Evolutionary conservation across 805 yeast genomes (phyloP).

Genomic region (Barnettozyma sp.): DNA sequence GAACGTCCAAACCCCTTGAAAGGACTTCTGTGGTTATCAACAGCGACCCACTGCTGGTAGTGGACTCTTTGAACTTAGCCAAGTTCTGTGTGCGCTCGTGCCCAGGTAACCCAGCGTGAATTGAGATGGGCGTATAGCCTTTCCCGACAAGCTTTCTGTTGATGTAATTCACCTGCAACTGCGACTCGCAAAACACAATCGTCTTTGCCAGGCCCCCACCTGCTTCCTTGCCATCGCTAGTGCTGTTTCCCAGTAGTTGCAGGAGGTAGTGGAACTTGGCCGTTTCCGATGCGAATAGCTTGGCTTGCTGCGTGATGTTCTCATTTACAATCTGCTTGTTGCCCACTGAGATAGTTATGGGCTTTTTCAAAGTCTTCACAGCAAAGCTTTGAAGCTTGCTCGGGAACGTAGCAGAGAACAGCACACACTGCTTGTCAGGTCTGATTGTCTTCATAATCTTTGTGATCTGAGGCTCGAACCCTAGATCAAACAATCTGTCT

Average conservation of each 20-base stretch:
- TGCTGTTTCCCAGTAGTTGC: conserved; percentile 43
- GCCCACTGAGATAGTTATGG: conserved; percentile 76
- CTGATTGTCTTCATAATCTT: conserved; percentile 70
- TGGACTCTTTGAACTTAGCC: conserved; percentile 47
- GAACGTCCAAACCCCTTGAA: conserved; percentile 94
- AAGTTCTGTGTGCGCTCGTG: conserved; percentile 72
- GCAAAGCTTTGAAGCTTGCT: conserved; percentile 72
- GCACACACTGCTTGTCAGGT: conserved; percentile 81
- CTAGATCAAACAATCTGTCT: conserved; percentile 93
- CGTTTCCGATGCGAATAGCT: conserved; percentile 44
- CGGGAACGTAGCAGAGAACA: conserved; percentile 94
- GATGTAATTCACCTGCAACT: conserved; percentile 74
- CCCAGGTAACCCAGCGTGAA: conserved; percentile 93
- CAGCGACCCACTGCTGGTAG: too few relatives aligned
- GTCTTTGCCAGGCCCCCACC: too few relatives aligned
- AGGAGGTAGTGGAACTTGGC: conserved; percentile 52
- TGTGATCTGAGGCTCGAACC: conserved; percentile 92
- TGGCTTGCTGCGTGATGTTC: conserved; percentile 68
- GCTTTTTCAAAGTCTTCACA: conserved; percentile 49
- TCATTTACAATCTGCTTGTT: conserved; percentile 74
- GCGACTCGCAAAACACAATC: conserved; percentile 82
- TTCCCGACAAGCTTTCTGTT: conserved; percentile 44
- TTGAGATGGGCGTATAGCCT: conserved; percentile 54
- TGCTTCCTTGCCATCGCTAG: too few relatives aligned
- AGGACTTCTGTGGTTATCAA: conserved; percentile 90